Evolutionary conservation across 1,139 yeast species (phyloP).

Genomic region (Kodamaea derodonti): DNA sequence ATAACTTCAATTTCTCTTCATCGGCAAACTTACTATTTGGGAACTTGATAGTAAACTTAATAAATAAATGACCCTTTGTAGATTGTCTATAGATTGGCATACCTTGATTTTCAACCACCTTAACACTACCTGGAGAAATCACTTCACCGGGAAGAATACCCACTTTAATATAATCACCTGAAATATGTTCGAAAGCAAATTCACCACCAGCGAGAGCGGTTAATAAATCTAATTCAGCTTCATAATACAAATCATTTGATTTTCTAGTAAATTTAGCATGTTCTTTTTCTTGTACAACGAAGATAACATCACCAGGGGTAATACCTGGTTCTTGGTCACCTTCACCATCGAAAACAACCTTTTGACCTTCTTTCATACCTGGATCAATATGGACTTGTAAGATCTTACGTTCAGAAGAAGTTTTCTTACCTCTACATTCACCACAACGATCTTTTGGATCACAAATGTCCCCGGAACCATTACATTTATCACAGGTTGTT

Average conservation of each 20-base stretch:
- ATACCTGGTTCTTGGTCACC: constrained; percentile 97
- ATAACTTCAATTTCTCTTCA: constrained; percentile 62
- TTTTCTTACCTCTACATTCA: constrained; percentile 85
- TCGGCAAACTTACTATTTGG: constrained; percentile 60
- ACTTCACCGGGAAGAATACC: constrained; percentile 89
- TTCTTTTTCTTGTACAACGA: constrained; percentile 84
- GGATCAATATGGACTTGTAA: constrained; percentile 93
- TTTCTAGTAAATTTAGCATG: constrained; percentile 80
- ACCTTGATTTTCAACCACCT: constrained; percentile 90
- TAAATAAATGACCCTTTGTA: constrained; percentile 68
- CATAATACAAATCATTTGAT: constrained; percentile 83
- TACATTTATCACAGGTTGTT: constrained; percentile 88
- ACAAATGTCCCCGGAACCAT: constrained; percentile 88
- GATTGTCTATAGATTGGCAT: constrained; percentile 85
- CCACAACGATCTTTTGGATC: constrained; percentile 89
- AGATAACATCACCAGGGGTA: constrained; percentile 94
- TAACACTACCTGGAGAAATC: constrained; percentile 76
- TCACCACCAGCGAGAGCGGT: constrained; percentile 98
- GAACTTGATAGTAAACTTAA: constrained; percentile 71
- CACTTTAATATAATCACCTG: constrained; percentile 85
- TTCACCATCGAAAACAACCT: constrained; percentile 87
- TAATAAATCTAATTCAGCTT: constrained; percentile 83
- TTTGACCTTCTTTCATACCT: constrained; percentile 96
- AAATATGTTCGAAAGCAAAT: constrained; percentile 77
- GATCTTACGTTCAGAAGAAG: constrained; percentile 82